phyloP scores from a whole-genome alignment of 2,329 filamentous ascomycete genomes.

The Coniochaeta sp. region DNA sequence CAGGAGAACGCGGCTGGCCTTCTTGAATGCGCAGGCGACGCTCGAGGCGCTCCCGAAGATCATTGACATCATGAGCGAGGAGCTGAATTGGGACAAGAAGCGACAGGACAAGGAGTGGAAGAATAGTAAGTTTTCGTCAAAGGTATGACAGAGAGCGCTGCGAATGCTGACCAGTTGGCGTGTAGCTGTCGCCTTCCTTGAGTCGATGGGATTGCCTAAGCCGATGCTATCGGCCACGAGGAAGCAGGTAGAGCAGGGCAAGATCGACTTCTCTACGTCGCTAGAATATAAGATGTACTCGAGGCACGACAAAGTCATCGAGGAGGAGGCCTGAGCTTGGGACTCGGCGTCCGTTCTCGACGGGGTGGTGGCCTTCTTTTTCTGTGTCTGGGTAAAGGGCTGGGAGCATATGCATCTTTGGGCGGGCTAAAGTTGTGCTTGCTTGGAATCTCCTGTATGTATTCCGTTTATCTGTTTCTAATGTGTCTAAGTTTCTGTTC shows the following conservation, averaged over 20 bases:
- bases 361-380: constrained; percentile 14
- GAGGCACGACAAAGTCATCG: constrained; percentile 44
- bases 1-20: constrained; percentile 75
- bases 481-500: not conserved
- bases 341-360: constrained; percentile 7
- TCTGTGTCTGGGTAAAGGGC: not conserved
- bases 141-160: not conserved
- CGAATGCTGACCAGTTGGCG: constrained; percentile 3
- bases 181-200: constrained; percentile 49
- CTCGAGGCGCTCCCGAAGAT: constrained; percentile 77
- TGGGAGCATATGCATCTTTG: constrained; percentile 1
- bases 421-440: not conserved
- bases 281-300: constrained; percentile 57
- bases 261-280: constrained; percentile 48
- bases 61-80: constrained; percentile 83
- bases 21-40: constrained; percentile 85
- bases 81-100: constrained; percentile 68
- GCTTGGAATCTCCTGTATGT: not conserved
- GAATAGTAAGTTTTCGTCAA: constrained; percentile 48
- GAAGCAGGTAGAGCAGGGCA: constrained; percentile 52
- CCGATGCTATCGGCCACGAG: constrained; percentile 50
- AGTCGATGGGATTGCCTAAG: constrained; percentile 58
- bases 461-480: not conserved
- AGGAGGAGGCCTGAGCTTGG: constrained; percentile 20
- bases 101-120: constrained; percentile 77